These are phyloP conservation scores for Amylocystis lapponica DNA, from an alignment of 768 basidiomycete species.

Conservation along the genomic window DNA sequence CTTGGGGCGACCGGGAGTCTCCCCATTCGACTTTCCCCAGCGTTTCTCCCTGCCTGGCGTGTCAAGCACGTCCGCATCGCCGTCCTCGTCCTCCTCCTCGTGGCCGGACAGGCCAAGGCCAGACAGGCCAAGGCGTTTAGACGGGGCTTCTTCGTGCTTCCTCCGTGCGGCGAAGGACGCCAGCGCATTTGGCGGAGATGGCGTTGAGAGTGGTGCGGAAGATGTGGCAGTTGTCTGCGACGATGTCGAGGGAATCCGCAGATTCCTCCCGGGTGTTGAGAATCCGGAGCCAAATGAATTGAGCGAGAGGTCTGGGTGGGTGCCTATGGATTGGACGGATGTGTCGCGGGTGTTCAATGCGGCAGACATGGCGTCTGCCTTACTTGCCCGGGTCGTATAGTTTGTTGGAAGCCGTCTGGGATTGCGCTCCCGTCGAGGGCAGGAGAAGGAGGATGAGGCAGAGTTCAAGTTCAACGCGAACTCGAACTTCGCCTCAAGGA, in stretches of 20 bases:
- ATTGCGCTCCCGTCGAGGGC: no score
- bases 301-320: constrained; percentile 55
- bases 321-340: constrained; percentile 38
- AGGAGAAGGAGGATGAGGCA: no score
- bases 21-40: constrained; percentile 14
- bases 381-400: no score
- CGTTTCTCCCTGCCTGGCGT: constrained; percentile 45
- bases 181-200: constrained; percentile 37
- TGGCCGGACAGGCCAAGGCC: constrained; percentile 27
- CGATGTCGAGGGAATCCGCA: constrained; percentile 44
- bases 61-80: constrained; percentile 38
- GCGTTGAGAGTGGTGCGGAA: constrained; percentile 44
- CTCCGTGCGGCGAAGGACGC: constrained; percentile 30
- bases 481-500: no score
- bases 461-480: no score
- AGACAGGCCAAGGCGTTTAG: constrained; percentile 31
- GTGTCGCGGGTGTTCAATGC: constrained; percentile 36
- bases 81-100: constrained; percentile 32
- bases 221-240: constrained; percentile 48
- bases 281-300: constrained; percentile 49
- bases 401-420: no score
- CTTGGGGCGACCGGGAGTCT: constrained; percentile 12
- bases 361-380: constrained; percentile 34
- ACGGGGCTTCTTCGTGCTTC: constrained; percentile 35
- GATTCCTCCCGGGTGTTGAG: constrained; percentile 43